Evolutionary conservation across 2,329 filamentous ascomycete species (phyloP).

Genomic region (Pyrenochaeta sp.): DNA sequence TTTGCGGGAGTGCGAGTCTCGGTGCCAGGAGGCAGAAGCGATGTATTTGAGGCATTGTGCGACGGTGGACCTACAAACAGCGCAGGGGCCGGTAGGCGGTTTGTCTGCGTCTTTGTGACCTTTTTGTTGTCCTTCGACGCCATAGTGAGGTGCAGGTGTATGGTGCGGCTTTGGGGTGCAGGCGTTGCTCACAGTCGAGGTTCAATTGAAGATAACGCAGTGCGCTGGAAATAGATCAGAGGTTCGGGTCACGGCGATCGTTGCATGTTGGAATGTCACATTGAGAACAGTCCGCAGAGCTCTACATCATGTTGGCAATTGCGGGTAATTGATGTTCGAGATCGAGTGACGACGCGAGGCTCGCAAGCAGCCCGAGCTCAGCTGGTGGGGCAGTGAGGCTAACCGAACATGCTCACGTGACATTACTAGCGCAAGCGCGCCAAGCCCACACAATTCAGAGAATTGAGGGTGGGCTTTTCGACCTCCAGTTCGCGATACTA

Average conservation of each 20-base stretch:
- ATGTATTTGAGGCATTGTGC: constrained; percentile 69
- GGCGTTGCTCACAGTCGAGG: not conserved
- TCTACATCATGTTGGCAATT: not conserved
- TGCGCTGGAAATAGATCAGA: not conserved
- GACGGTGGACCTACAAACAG: constrained; percentile 85
- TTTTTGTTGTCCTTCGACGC: constrained; percentile 30
- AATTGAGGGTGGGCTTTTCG: constrained; percentile 1
- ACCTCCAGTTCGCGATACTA: constrained; percentile 36
- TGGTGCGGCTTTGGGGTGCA: not conserved
- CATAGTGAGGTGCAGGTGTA: constrained; percentile 12
- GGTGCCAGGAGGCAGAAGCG: constrained; percentile 49
- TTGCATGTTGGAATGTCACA: not conserved
- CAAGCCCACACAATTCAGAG: no score
- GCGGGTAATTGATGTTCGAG: constrained; percentile 3
- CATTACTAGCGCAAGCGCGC: constrained; percentile 2
- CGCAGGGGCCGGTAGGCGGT: constrained; percentile 72
- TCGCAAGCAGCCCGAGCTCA: constrained; percentile 23
- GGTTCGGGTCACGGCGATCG: not conserved
- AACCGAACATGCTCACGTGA: constrained; percentile 4
- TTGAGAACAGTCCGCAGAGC: not conserved
- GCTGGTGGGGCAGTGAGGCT: constrained; percentile 10
- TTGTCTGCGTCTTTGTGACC: constrained; percentile 35
- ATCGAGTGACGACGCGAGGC: constrained; percentile 18
- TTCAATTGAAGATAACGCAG: not conserved
- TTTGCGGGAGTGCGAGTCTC: constrained; percentile 42